These are phyloP conservation scores for Corchorus olitorius DNA, from an alignment of 345 rosid genomes.

Conservation along the genomic window DNA sequence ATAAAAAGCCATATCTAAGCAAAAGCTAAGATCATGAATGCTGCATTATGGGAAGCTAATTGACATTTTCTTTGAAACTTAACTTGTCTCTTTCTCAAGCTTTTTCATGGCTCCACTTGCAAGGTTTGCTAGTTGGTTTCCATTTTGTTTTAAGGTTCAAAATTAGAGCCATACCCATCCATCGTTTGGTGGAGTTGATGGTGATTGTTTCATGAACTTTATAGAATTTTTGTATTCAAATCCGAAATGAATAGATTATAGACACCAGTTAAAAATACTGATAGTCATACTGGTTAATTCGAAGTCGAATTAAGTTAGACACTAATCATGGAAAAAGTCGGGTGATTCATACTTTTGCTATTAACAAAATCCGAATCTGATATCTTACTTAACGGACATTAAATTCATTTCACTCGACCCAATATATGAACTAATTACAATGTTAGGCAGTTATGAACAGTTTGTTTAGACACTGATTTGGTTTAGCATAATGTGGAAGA, in stretches of 20 bases:
- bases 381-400: no score
- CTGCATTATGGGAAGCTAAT: conserved; percentile 16
- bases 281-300: no score
- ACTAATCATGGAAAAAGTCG: no score
- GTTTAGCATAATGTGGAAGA: background rate
- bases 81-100: conserved; percentile 13
- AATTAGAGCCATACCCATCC: conserved; percentile 8
- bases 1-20: background rate
- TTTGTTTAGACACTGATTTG: background rate
- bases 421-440: no score
- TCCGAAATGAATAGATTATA: no score
- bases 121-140: conserved; percentile 1
- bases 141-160: conserved; percentile 20
- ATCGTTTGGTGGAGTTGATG: conserved; percentile 29
- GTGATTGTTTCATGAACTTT: background rate
- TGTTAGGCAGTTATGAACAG: no score
- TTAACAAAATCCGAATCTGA: no score
- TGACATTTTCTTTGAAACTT: background rate
- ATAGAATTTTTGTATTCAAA: no score
- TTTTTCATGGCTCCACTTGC: conserved; percentile 21
- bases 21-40: conserved; percentile 16
- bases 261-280: no score
- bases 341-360: no score
- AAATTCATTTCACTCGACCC: no score
- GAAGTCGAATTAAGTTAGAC: no score